phyloP scores from a whole-genome alignment of 2,329 filamentous ascomycete species.

The Diplocarpon rosae region DNA sequence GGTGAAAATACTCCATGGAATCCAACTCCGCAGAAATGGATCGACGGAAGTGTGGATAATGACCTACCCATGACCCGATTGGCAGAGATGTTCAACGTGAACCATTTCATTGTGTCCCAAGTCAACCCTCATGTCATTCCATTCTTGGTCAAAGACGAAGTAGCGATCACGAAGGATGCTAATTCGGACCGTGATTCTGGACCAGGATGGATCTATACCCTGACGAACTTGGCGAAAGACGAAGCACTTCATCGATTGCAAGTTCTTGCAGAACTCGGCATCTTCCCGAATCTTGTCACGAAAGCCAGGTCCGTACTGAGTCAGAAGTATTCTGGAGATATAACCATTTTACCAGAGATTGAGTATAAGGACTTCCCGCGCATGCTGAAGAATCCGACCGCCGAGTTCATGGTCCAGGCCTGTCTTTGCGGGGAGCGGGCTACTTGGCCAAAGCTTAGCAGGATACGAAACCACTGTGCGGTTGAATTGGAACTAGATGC shows the following conservation, averaged over 20 bases:
- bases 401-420: constrained; percentile 75
- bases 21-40: constrained; percentile 73
- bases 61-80: constrained; percentile 85
- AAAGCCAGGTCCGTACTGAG: constrained; percentile 73
- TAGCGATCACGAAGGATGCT: constrained; percentile 31
- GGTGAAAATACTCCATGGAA: constrained; percentile 75
- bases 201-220: constrained; percentile 47
- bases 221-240: constrained; percentile 64
- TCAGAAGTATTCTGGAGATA: constrained; percentile 89
- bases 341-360: constrained; percentile 82
- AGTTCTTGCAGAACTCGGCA: constrained; percentile 65
- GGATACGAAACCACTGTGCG: constrained; percentile 76
- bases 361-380: constrained; percentile 61
- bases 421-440: constrained; percentile 71
- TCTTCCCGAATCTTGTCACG: constrained; percentile 68
- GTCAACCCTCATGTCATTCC: constrained; percentile 91
- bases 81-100: constrained; percentile 94
- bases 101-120: constrained; percentile 95
- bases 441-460: constrained; percentile 82
- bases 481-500: constrained; percentile 77
- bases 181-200: constrained; percentile 22
- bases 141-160: constrained; percentile 67
- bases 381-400: constrained; percentile 73
- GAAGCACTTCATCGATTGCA: constrained; percentile 75
- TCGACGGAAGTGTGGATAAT: constrained; percentile 90